Conservation (phyloP, 2,329 filamentous ascomycete species). For the Fusarium incarnatum region DNA sequence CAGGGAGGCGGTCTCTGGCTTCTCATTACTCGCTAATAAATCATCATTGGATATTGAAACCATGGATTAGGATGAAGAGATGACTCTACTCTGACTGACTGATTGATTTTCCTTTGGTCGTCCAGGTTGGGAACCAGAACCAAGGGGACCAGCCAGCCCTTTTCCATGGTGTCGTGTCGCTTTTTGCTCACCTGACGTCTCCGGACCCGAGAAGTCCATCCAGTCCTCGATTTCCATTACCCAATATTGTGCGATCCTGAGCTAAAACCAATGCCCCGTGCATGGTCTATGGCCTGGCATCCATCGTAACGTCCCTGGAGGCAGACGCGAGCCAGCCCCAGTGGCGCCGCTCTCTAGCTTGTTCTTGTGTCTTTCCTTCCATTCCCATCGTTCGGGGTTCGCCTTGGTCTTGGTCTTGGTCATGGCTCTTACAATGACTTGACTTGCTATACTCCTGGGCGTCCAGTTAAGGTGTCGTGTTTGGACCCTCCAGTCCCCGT, state of each 20-base stretch:
- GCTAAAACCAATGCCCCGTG: conserved; percentile 47
- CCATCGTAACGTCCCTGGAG: conserved; percentile 31
- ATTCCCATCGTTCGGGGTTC: conserved; percentile 37
- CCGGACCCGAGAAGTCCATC: conserved; percentile 49
- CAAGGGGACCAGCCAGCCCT: conserved; percentile 26
- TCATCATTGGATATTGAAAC: conserved; percentile 28
- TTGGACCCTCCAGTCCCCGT: conserved; percentile 40
- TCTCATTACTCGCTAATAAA: conserved; percentile 32
- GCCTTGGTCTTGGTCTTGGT: conserved; percentile 28
- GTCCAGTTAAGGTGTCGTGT: conserved; percentile 24
- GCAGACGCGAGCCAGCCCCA: conserved; percentile 12
- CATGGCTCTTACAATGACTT: not conserved
- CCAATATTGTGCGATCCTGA: conserved; percentile 55
- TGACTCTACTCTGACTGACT: conserved; percentile 8
- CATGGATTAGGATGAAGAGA: conserved; percentile 3
- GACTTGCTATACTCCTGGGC: conserved; percentile 2
- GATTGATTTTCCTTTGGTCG: conserved; percentile 1
- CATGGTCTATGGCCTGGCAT: conserved; percentile 24
- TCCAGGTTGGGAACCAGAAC: not conserved
- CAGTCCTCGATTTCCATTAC: conserved; percentile 63
- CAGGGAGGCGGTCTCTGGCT: conserved; percentile 26
- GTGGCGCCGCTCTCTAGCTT: conserved; percentile 37
- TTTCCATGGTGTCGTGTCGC: conserved; percentile 41
- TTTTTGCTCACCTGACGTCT: conserved; percentile 47
- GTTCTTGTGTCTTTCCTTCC: conserved; percentile 4